Evolutionary conservation across 805 yeast species (phyloP), one percentile per base, ranked within the genome.

Genomic region (Ogataea henricii): DNA sequence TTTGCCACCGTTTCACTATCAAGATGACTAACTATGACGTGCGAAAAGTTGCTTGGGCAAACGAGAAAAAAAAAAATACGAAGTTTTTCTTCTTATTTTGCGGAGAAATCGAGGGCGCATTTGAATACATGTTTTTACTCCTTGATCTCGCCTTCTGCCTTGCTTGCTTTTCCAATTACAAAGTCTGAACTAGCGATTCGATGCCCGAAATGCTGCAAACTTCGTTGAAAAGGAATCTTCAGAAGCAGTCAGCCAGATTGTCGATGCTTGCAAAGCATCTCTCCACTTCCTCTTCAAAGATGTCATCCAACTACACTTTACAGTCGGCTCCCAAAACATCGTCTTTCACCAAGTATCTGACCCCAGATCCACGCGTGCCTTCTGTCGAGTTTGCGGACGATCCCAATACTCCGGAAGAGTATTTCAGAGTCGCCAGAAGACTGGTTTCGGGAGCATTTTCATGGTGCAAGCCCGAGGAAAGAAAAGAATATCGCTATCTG

Each of bases 391-490:
- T 59, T 23, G 66, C 65, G 2, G 57, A 57, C 46, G 62, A 55
- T 18, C 63, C 67, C 30, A 35, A 53, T 6, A 45, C 63, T 1
- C 60, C 65, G 1, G 56, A 63, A 37, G 62, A 69, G 45, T 53
- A 67, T n/a, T 68, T 81, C 41, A 75, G 82, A 44, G 66, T 67
- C 7, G 82, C 87, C 6, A 70, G 91, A 37, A 63, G 64, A 4
- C 70, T 82, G 10, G 59, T 71, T 29, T 73, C 73, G 2, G 95
- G 96, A 3, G 82, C 83, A 21, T 92, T 76, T 62, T 81, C 94
- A 2, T 92, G 81, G 76, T 76, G 86, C 1, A 56, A 76, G 1
- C 98, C 99, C 0, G 87, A 82, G 36, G 58, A 57, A 25, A 66
- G 91, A 51, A 73, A 76, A 48, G 68, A 70, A 56, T 76, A 82